Conservation (phyloP, 75 land plant genomes). For the Cupressus sempervirens region DNA sequence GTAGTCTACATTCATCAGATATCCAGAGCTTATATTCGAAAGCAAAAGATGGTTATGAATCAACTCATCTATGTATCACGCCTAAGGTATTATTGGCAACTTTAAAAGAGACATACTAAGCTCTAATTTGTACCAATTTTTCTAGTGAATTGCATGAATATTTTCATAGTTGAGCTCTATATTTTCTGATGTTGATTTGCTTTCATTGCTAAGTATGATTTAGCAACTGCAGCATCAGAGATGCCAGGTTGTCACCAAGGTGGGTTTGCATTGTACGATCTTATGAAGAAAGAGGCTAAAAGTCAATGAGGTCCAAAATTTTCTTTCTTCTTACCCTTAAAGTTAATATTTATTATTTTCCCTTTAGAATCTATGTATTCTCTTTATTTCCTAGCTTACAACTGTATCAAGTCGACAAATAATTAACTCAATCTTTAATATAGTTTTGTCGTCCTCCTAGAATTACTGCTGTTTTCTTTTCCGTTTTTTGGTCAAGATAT, state of each 20-base stretch:
- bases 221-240: conserved; percentile 41
- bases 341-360: background rate
- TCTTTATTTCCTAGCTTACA: background rate
- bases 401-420: background rate
- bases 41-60: conserved; percentile 88
- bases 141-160: background rate
- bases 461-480: background rate
- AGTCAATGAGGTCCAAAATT: background rate
- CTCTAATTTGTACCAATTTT: background rate
- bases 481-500: background rate
- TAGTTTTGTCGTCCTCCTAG: background rate
- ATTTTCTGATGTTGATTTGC: background rate
- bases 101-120: background rate
- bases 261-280: conserved; percentile 66
- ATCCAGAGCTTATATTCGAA: conserved; percentile 48
- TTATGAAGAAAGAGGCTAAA: conserved; percentile 41
- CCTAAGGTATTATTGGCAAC: conserved; percentile 37
- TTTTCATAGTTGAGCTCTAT: background rate
- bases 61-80: conserved; percentile 66
- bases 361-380: background rate
- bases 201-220: conserved; percentile 40
- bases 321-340: background rate
- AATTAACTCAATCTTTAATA: background rate
- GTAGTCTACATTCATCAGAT: conserved; percentile 59
- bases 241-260: conserved; percentile 99